phyloP scores from a whole-genome alignment of 208 protist species.

The Crithidia thermophila region DNA sequence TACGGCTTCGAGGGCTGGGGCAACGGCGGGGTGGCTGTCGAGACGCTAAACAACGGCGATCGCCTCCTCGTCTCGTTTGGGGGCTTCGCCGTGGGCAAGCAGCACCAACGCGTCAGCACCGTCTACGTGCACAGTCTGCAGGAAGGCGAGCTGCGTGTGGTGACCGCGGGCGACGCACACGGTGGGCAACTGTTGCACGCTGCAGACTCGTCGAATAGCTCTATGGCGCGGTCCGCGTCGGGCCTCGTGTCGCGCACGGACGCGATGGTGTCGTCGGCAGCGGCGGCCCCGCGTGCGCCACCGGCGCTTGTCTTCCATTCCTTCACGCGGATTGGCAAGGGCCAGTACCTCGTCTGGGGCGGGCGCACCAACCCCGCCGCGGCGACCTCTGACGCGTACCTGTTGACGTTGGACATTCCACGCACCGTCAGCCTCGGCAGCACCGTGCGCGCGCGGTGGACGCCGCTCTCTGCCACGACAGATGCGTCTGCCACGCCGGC shows the following conservation, averaged over 20 bases:
- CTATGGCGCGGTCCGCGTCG: too few species aligned
- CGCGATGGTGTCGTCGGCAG: too few species aligned
- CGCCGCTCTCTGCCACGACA: neutral
- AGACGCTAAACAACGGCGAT: conserved; percentile 38
- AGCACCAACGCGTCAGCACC: conserved; percentile 66
- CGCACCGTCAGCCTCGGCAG: conserved; percentile 19
- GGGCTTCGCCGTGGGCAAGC: conserved; percentile 60
- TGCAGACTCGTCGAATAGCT: too few species aligned
- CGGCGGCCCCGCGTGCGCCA: too few species aligned
- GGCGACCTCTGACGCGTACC: conserved; percentile 44
- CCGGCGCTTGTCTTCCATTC: conserved; percentile 77
- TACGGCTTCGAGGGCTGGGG: conserved; percentile 88
- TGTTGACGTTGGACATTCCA: conserved; percentile 48
- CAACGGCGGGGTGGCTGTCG: conserved; percentile 54
- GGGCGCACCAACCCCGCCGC: conserved; percentile 78
- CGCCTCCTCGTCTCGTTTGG: conserved; percentile 76
- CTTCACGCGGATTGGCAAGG: conserved; percentile 50
- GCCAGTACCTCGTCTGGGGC: conserved; percentile 75
- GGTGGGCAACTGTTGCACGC: too few species aligned
- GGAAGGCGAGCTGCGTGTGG: conserved; percentile 63
- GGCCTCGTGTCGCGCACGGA: too few species aligned
- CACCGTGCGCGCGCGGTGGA: conserved; percentile 29
- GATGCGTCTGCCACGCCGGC: neutral
- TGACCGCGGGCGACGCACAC: conserved; percentile 6
- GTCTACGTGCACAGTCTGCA: conserved; percentile 74